A percentile compares a stretch with the other conserved stretches of the same genome.
phyloP scores from a whole-genome alignment of 2,329 filamentous ascomycete species.

The Cladosporium halotolerans region DNA sequence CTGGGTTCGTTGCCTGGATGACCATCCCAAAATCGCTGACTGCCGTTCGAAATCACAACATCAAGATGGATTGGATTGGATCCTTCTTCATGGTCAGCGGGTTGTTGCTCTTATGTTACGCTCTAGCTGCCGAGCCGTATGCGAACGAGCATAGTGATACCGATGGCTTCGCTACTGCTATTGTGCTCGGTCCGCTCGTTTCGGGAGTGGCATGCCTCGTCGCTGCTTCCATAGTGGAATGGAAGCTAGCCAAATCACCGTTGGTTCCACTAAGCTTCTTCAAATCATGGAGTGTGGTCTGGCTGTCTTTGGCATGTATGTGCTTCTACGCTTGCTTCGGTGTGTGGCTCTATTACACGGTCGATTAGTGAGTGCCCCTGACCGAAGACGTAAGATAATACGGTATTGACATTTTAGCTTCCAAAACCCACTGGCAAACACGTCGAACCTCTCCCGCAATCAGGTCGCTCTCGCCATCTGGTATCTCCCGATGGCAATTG shows the following conservation, averaged over 20 bases:
- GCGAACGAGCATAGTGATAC: conserved; percentile 11
- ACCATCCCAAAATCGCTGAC: conserved; percentile 27
- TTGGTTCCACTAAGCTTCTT: conserved; percentile 32
- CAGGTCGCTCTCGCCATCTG: conserved; percentile 26
- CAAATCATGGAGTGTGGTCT: conserved; percentile 23
- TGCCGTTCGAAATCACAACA: conserved; percentile 22
- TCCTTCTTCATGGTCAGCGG: conserved; percentile 29
- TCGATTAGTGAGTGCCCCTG: conserved; percentile 13
- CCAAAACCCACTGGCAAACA: conserved; percentile 1
- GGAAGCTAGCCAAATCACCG: conserved; percentile 27
- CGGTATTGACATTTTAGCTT: conserved; percentile 10
- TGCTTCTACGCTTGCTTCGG: conserved; percentile 33
- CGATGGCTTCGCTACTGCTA: conserved; percentile 22
- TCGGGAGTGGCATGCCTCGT: conserved; percentile 22
- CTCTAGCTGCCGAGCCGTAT: conserved; percentile 29
- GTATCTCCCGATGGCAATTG: conserved; percentile 32
- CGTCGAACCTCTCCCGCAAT: conserved; percentile 7
- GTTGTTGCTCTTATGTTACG: conserved; percentile 29
- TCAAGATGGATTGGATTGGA: conserved; percentile 33
- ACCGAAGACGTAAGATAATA: background rate
- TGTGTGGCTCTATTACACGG: conserved; percentile 29
- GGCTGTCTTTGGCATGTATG: conserved; percentile 27
- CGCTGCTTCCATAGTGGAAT: conserved; percentile 28
- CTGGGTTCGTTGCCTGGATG: conserved; percentile 25
- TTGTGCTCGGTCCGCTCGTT: conserved; percentile 26